A percentile compares a stretch with the other conserved stretches of the same genome.
Conservation (phyloP, 805 yeast species). For the Cyberlindnera maclurae region DNA sequence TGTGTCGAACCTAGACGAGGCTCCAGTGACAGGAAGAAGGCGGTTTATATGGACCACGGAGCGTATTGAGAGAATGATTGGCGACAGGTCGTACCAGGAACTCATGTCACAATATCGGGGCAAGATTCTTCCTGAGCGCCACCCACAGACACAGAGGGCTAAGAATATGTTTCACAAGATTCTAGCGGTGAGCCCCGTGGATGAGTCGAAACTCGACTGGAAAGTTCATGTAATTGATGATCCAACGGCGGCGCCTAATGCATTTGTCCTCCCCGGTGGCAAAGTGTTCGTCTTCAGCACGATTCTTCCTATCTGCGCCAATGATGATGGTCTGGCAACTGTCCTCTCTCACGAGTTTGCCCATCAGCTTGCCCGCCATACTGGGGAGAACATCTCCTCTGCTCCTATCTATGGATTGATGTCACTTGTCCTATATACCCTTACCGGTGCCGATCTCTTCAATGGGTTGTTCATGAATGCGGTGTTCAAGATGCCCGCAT, state of each 20-base stretch:
- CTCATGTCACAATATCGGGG: slow-evolving; percentile 47
- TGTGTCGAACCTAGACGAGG: slow-evolving; percentile 58
- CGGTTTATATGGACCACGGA: slow-evolving; percentile 69
- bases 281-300: slow-evolving; percentile 85
- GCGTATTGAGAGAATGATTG: slow-evolving; percentile 55
- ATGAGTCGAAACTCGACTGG: slow-evolving; percentile 49
- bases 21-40: slow-evolving; percentile 70
- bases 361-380: slow-evolving; percentile 89
- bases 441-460: slow-evolving; percentile 53
- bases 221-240: slow-evolving; percentile 70
- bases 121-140: slow-evolving; percentile 50
- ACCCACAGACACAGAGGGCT: slow-evolving; percentile 55
- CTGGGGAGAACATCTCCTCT: slow-evolving; percentile 73
- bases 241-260: slow-evolving; percentile 79
- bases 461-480: slow-evolving; percentile 49
- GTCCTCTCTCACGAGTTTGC: slow-evolving; percentile 91
- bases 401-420: slow-evolving; percentile 62
- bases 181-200: slow-evolving; percentile 45
- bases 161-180: slow-evolving; percentile 57
- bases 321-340: slow-evolving; percentile 93
- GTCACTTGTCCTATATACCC: slow-evolving; percentile 44
- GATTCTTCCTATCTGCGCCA: slow-evolving; percentile 67
- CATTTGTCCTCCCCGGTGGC: slow-evolving; percentile 94
- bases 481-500: slow-evolving; percentile 69
- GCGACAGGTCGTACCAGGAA: slow-evolving; percentile 56